Conservation (phyloP, 768 basidiomycete species). For the Suillus spraguei region DNA sequence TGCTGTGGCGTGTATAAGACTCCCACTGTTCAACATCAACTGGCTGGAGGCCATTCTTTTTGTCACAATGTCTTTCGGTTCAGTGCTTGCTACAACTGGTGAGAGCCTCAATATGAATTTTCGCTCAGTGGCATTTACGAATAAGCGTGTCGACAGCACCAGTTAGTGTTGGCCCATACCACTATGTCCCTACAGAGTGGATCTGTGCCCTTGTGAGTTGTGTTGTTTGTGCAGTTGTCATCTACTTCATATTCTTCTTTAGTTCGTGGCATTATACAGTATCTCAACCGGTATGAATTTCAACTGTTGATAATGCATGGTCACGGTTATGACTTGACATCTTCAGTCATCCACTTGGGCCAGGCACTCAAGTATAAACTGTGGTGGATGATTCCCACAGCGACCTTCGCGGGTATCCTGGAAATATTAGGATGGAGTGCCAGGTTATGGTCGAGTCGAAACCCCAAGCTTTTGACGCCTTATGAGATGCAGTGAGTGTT, state of each 20-base stretch:
- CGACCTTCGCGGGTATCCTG: slow-evolving; percentile 46
- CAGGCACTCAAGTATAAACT: slow-evolving; percentile 46
- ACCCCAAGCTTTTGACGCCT: slow-evolving; percentile 24
- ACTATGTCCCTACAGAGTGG: slow-evolving; percentile 43
- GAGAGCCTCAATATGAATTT: neutral
- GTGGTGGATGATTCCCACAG: slow-evolving; percentile 58
- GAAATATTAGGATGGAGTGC: slow-evolving; percentile 61
- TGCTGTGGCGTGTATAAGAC: neutral
- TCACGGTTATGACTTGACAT: neutral
- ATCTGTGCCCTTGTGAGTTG: slow-evolving; percentile 32
- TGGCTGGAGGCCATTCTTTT: neutral
- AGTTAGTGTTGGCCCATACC: slow-evolving; percentile 27
- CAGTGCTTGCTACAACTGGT: neutral
- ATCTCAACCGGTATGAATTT: slow-evolving; percentile 40
- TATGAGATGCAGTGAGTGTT: slow-evolving; percentile 47
- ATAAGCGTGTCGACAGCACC: neutral
- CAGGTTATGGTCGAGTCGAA: slow-evolving; percentile 50
- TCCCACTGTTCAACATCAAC: neutral
- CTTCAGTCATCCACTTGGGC: slow-evolving; percentile 46
- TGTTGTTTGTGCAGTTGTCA: neutral
- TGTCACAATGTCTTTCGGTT: neutral
- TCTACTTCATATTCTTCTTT: neutral
- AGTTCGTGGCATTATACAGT: slow-evolving; percentile 43
- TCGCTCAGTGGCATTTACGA: neutral
- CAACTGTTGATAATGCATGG: neutral